phyloP scores from a whole-genome alignment of 371 early-diverging fungal genomes.

The Lichtheimia ornata region DNA sequence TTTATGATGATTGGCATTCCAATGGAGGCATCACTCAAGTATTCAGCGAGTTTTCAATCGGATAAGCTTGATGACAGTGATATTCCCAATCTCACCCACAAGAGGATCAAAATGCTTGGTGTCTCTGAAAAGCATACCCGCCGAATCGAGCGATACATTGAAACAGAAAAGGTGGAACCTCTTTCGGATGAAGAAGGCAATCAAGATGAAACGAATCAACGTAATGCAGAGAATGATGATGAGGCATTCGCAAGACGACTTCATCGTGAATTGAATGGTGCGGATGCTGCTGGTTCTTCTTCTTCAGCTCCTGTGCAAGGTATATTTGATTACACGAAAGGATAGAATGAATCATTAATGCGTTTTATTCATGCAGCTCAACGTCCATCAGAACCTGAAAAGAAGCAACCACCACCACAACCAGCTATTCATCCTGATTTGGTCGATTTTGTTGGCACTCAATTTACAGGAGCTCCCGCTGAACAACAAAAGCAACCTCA shows the following conservation, averaged over 20 bases:
- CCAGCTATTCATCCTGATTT: conserved; percentile 48
- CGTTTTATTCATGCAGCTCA: too few species aligned
- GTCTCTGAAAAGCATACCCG: conserved; percentile 84
- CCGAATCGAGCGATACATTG: conserved; percentile 69
- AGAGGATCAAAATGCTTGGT: conserved; percentile 74
- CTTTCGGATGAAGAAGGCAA: conserved; percentile 38
- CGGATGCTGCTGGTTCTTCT: too few species aligned
- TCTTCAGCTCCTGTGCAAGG: conserved; percentile 21
- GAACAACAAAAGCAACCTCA: conserved; percentile 12
- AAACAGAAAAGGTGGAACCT: conserved; percentile 40
- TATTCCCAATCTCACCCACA: conserved; percentile 72
- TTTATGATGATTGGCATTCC: conserved; percentile 79
- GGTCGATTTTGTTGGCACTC: conserved; percentile 35
- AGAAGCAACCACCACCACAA: conserved; percentile 45
- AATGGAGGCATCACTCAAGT: conserved; percentile 73
- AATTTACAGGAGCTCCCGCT: conserved; percentile 22
- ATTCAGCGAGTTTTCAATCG: conserved; percentile 79
- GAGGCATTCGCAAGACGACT: conserved; percentile 75
- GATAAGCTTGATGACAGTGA: conserved; percentile 82
- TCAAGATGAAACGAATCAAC: conserved; percentile 20
- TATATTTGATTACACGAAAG: conserved; percentile 6
- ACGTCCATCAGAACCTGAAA: too few species aligned
- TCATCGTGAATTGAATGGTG: conserved; percentile 55
- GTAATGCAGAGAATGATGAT: conserved; percentile 36
- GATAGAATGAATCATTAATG: not conserved